Conservation (phyloP, 331 rosid species). For the Saraca asoca region DNA sequence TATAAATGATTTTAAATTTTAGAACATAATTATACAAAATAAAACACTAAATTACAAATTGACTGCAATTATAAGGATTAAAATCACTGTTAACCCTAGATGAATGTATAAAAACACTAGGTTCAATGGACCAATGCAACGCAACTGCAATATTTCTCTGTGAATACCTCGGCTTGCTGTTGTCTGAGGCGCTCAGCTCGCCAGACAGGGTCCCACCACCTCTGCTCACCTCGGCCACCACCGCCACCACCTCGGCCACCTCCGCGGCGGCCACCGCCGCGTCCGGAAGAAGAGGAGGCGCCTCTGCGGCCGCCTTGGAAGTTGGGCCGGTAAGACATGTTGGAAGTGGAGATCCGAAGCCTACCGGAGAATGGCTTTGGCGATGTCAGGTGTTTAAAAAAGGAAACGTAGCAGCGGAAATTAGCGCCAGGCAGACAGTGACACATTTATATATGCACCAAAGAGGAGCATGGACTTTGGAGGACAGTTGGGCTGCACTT, state of each 20-base stretch:
- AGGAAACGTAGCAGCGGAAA: not conserved
- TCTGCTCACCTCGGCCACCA: slow-evolving; percentile 81
- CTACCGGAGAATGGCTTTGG: slow-evolving; percentile 25
- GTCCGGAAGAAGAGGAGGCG: slow-evolving; percentile 44
- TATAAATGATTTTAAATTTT: no score
- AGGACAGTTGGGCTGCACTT: slow-evolving; percentile 19
- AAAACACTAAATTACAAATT: no score
- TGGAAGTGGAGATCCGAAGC: slow-evolving; percentile 39
- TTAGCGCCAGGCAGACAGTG: slow-evolving; percentile 5
- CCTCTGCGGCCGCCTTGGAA: slow-evolving; percentile 76
- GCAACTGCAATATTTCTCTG: no score
- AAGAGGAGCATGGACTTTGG: not conserved
- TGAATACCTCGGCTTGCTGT: slow-evolving; percentile 64
- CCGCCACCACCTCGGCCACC: slow-evolving; percentile 53
- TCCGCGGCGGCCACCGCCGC: slow-evolving; percentile 47
- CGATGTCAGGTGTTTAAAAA: slow-evolving; percentile 17
- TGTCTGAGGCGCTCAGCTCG: slow-evolving; percentile 87
- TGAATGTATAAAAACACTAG: no score
- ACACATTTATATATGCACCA: slow-evolving; percentile 41
- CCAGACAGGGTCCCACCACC: slow-evolving; percentile 99
- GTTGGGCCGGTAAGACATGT: slow-evolving; percentile 80
- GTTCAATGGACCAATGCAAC: no score
- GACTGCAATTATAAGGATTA: no score
- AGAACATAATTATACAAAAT: no score
- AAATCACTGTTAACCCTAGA: no score